Evolutionary conservation across 805 yeast species (phyloP).

Genomic region (Phaffomyces antillensis): DNA sequence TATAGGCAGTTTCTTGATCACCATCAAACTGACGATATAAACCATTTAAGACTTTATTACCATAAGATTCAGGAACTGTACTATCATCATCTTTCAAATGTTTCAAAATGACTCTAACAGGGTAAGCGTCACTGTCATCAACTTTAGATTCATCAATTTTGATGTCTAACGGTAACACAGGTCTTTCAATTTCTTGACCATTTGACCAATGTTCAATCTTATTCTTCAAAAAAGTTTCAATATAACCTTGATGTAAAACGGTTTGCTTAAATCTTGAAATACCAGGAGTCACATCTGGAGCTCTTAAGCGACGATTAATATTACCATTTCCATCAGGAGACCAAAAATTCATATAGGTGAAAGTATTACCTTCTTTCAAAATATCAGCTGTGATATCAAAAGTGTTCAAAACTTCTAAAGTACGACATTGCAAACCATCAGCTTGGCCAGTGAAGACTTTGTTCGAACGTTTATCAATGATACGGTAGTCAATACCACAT

Average conservation of each 20-base stretch:
- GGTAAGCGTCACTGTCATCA: background rate
- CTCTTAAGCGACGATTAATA: background rate
- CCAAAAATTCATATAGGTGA: background rate
- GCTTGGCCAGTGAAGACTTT: background rate
- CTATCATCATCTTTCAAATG: background rate
- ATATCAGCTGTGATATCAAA: background rate
- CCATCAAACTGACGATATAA: constrained; percentile 1
- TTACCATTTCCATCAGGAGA: background rate
- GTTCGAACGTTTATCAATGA: background rate
- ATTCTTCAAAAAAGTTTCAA: background rate
- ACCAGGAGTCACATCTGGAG: background rate
- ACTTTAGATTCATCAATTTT: background rate
- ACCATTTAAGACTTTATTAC: background rate
- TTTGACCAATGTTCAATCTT: background rate
- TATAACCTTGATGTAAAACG: background rate
- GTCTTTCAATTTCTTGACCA: background rate
- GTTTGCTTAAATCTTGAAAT: constrained; percentile 1
- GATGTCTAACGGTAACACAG: background rate
- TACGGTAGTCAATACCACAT: background rate
- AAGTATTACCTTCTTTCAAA: constrained; percentile 1
- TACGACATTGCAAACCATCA: background rate
- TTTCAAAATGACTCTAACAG: background rate
- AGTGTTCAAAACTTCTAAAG: background rate
- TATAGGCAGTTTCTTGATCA: background rate
- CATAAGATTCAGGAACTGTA: background rate